Base-by-base conservation (phyloP, 139 green algal species). In the Chlorella sp. region DNA sequence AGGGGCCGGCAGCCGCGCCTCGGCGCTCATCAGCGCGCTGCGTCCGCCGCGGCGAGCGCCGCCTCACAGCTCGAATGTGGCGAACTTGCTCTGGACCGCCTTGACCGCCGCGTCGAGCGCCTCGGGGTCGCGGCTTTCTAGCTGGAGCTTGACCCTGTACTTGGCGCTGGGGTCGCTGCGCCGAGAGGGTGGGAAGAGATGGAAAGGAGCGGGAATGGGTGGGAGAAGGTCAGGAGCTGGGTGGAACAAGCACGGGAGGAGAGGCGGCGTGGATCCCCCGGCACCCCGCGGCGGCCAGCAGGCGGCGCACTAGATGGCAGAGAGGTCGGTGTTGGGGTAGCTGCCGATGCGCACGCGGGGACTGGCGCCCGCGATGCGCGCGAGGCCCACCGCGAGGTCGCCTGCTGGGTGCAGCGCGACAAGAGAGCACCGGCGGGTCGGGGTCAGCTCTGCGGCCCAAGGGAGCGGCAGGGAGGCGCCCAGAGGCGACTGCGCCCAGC, bases 281-380 rank as follows among this genome's bases (percentile, higher is more conserved):
- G n/a, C n/a, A n/a, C n/a, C n/a, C n/a, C n/a, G n/a, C n/a, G n/a
- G n/a, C n/a, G n/a, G n/a, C n/a, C n/a, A n/a, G n/a, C n/a, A n/a
- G n/a, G n/a, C n/a, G n/a, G n/a, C n/a, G n/a, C n/a, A n/a, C n/a
- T n/a, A n/a, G n/a, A n/a, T n/a, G n/a, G n/a, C n/a, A n/a, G n/a
- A n/a, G n/a, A n/a, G n/a, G 27, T 79, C 25, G 2, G 45, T 50
- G 64, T 87, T 87, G 27, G 83, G 85, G 45, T 90, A 90, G 21
- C 42, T 76, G 15, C 85, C 85, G 29, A 90, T 90, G n/a, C 79
- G 77, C 8, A 89, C 83, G 17, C 53, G n/a, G 8, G 69, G 69
- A n/a, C 66, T 51, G 38, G 66, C 38, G 7, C 53, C 53, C 3
- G 69, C 69, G 5, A 66, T 53, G n/a, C 31, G 40, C 17, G 27